Base-by-base conservation (phyloP, 768 basidiomycete species). In the Suillus hirtellus region DNA sequence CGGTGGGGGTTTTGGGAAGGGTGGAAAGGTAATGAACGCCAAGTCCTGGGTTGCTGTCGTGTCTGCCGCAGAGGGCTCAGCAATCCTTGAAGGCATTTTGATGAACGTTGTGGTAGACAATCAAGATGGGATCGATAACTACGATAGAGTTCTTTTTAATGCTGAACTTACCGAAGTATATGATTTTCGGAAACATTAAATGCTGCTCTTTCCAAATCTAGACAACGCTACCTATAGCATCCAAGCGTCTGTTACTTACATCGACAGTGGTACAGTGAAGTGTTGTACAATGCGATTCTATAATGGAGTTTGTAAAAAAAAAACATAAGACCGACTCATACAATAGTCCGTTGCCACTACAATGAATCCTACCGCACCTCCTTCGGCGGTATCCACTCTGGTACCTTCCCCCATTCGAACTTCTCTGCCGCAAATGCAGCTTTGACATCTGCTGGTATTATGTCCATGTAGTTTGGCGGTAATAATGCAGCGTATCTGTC, bases 361-460 rank as follows among this genome's bases (percentile, higher is more conserved):
- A 38, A 35, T 9, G 10, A 46, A 24, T 14, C 49, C 76, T 78
- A 87, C 62, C 87, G 77, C 63, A 87, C 69, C 69, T 86, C 84
- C 60, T 83, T 67, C 10, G 89, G 91, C 44, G 90, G 91, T 62
- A 88, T 78, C 86, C 86, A 91, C 63, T 90, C 89, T 1, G 90
- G 90, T 54, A 93, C 80, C 64, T 82, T 82, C 71, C 87, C 85
- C 81, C 84, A 89, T 69, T 85, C 86, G 68, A 92, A 93, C 73
- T 75, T 84, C 60, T 78, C 75, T 21, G 74, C 74, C 65, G 77
- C 70, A 68, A 91, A 92, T 46, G 86, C 86, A 7, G 82, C 81
- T 68, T 79, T 71, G 60, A 78, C 83, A 6, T 68, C 70, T 55
- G 76, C 69, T 2, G 91, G 89, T 31, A 92, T 67, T 21, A 83